Conservation (phyloP, 2,329 filamentous ascomycete genomes). For the Trematosphaeria pertusa region DNA sequence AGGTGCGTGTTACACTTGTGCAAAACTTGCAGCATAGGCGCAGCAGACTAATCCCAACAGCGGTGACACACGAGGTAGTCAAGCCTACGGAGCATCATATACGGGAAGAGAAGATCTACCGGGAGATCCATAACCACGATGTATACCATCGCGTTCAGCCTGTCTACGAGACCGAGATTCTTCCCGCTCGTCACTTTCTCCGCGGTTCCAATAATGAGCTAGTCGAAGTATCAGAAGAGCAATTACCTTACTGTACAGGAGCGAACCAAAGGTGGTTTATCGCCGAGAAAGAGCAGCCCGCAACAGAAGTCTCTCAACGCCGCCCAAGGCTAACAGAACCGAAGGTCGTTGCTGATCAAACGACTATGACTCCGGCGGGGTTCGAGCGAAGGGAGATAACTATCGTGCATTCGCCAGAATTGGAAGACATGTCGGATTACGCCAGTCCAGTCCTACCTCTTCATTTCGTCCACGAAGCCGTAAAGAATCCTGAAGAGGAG, state of each 20-base stretch:
- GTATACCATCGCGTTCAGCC: constrained; percentile 61
- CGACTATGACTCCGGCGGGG: constrained; percentile 50
- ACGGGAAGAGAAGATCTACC: constrained; percentile 55
- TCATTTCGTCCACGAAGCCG: constrained; percentile 32
- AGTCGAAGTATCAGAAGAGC: constrained; percentile 54
- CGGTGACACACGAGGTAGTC: constrained; percentile 59
- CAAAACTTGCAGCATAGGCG: neutral
- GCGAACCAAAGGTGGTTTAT: constrained; percentile 39
- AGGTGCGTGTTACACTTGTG: constrained; percentile 30
- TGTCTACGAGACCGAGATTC: constrained; percentile 60
- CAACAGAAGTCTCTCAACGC: constrained; percentile 5
- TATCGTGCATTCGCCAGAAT: constrained; percentile 54
- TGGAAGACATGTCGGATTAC: constrained; percentile 44
- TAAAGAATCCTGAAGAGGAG: neutral
- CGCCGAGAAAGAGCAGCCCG: constrained; percentile 24
- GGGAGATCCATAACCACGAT: constrained; percentile 63
- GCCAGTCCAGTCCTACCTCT: constrained; percentile 35
- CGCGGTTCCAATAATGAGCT: constrained; percentile 45
- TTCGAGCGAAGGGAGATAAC: constrained; percentile 52
- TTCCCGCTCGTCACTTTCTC: constrained; percentile 61
- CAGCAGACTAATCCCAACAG: constrained; percentile 35
- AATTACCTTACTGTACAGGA: constrained; percentile 45
- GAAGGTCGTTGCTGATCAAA: constrained; percentile 49
- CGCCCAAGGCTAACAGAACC: constrained; percentile 26
- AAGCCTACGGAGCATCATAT: constrained; percentile 55